A percentile compares a stretch with the other conserved stretches of the same genome.
These are phyloP conservation scores for Phytophthora rubi DNA, from an alignment of 352 stramenopile species.

Conservation along the genomic window DNA sequence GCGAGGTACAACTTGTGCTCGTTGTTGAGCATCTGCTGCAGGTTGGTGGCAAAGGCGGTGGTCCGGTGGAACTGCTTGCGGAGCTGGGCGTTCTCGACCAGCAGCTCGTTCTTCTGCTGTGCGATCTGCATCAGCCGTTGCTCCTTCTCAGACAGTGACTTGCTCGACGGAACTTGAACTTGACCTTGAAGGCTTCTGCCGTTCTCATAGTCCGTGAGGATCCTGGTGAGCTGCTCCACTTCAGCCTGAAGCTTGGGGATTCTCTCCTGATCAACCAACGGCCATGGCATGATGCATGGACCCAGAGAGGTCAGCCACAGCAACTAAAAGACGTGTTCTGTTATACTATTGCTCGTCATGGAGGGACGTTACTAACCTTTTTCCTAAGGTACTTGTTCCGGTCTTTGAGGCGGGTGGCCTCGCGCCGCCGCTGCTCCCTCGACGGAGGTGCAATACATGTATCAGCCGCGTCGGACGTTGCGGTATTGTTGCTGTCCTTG, in stretches of 20 bases:
- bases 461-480: background rate
- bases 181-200: background rate
- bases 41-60: conserved; percentile 12
- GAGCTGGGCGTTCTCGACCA: conserved; percentile 37
- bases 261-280: conserved; percentile 19
- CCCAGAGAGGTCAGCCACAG: too few species aligned
- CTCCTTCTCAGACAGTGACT: conserved; percentile 16
- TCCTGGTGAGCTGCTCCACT: conserved; percentile 24
- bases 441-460: conserved; percentile 3
- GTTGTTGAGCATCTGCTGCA: conserved; percentile 37
- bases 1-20: conserved; percentile 42
- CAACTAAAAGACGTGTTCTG: too few species aligned
- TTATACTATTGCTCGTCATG: background rate
- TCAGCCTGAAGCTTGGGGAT: conserved; percentile 32
- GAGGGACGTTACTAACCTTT: conserved; percentile 22
- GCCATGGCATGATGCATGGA: background rate
- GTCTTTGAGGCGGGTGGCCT: conserved; percentile 34
- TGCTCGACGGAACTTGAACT: background rate
- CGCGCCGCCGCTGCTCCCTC: conserved; percentile 28
- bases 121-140: conserved; percentile 20
- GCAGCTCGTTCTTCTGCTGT: conserved; percentile 29
- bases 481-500: background rate
- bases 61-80: conserved; percentile 34
- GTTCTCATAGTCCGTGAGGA: conserved; percentile 20
- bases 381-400: conserved; percentile 42